Evolutionary conservation across 164 flowering plant species (phyloP).

Genomic region (Pachysandra terminalis): DNA sequence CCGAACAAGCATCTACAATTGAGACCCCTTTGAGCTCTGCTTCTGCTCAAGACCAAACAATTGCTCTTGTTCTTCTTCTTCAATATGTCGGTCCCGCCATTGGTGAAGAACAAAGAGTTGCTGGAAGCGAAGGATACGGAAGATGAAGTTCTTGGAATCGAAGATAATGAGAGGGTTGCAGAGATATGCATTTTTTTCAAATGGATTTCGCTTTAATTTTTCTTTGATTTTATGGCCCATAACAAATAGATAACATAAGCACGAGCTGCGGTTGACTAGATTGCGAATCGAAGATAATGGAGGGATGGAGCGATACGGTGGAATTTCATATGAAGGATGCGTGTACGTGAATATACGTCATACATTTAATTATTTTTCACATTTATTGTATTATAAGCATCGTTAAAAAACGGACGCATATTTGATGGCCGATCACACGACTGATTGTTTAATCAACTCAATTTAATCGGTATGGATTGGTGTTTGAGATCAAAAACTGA

Average conservation of each 20-base stretch:
- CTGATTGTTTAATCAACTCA: no score
- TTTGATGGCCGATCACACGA: no score
- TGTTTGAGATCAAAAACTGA: no score
- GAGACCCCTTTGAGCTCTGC: slow-evolving; percentile 36
- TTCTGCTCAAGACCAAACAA: slow-evolving; percentile 20
- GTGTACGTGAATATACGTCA: no score
- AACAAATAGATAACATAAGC: neutral
- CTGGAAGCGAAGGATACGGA: slow-evolving; percentile 37
- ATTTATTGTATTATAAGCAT: no score
- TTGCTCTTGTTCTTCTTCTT: slow-evolving; percentile 18
- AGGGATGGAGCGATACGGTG: neutral
- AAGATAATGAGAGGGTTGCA: slow-evolving; percentile 17
- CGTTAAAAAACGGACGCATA: no score
- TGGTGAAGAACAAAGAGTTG: slow-evolving; percentile 39
- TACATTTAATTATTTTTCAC: no score
- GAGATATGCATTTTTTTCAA: slow-evolving; percentile 17
- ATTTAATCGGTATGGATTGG: no score
- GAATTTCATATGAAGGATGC: no score
- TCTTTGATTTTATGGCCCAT: neutral
- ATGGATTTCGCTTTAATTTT: slow-evolving; percentile 1
- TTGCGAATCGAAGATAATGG: neutral
- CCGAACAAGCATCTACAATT: slow-evolving; percentile 71
- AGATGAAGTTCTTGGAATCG: slow-evolving; percentile 18
- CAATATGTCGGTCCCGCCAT: slow-evolving; percentile 5
- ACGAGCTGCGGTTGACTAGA: neutral